Conservation (phyloP, 2,329 filamentous ascomycete species). For the Sphaerostilbella broomeana region DNA sequence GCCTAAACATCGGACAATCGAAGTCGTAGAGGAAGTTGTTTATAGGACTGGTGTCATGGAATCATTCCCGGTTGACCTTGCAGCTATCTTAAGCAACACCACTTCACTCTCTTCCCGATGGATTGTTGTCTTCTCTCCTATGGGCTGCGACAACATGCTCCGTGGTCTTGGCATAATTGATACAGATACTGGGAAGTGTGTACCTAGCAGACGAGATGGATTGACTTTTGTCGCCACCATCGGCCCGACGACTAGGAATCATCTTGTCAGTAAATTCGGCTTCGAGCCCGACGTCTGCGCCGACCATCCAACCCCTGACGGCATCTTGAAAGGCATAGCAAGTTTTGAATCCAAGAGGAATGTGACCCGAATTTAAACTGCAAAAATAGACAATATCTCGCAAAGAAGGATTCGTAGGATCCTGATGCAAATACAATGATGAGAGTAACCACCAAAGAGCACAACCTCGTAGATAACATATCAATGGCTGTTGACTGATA, state of each 20-base stretch:
- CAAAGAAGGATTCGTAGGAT: not conserved
- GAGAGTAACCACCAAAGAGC: too few species aligned
- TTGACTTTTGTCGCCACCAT: conserved; percentile 74
- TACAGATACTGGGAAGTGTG: conserved; percentile 34
- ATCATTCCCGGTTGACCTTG: conserved; percentile 66
- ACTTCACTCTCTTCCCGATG: conserved; percentile 44
- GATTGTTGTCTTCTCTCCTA: conserved; percentile 70
- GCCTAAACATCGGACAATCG: conserved; percentile 45
- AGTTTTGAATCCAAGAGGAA: conserved; percentile 16
- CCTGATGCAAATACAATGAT: too few species aligned
- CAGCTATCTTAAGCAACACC: conserved; percentile 41
- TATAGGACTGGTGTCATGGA: conserved; percentile 83
- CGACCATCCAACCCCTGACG: conserved; percentile 72
- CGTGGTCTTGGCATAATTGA: conserved; percentile 47
- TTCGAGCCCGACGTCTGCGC: conserved; percentile 76
- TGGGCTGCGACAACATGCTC: conserved; percentile 56
- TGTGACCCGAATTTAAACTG: not conserved
- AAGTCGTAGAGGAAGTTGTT: conserved; percentile 72
- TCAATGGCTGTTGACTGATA: too few species aligned
- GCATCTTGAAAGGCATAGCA: conserved; percentile 64
- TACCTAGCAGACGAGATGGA: conserved; percentile 24
- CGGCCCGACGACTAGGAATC: conserved; percentile 82
- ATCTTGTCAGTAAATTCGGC: conserved; percentile 57
- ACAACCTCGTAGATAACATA: too few species aligned
- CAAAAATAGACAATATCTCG: conserved; percentile 11